Conservation (phyloP, 2,329 filamentous ascomycete species). For the Phyllosticta paracitricarpa region DNA sequence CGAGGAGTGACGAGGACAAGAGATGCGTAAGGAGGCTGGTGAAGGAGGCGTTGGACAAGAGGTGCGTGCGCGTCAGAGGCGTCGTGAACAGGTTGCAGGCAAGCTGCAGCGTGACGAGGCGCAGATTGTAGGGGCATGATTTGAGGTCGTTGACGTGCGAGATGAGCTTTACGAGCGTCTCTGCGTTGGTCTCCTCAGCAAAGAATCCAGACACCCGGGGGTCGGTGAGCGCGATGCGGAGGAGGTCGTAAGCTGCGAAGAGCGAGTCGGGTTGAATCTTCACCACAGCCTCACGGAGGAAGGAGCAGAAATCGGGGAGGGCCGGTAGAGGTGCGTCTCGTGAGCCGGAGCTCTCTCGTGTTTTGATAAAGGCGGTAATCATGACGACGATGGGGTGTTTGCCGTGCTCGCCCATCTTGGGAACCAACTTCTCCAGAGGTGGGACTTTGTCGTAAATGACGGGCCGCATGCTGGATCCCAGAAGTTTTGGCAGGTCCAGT, state of each 20-base stretch:
- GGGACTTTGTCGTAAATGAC: slow-evolving; percentile 67
- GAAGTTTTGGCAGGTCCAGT: slow-evolving; percentile 60
- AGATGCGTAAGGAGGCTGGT: slow-evolving; percentile 52
- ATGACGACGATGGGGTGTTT: slow-evolving; percentile 50
- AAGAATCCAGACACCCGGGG: slow-evolving; percentile 71
- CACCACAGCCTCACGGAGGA: slow-evolving; percentile 47
- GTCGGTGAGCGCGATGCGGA: slow-evolving; percentile 69
- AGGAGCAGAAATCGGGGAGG: slow-evolving; percentile 52
- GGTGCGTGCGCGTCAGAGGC: slow-evolving; percentile 56
- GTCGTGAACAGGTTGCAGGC: slow-evolving; percentile 77
- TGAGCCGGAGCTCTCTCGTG: slow-evolving; percentile 46
- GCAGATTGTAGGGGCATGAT: slow-evolving; percentile 66
- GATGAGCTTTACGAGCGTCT: slow-evolving; percentile 49
- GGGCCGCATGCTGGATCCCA: slow-evolving; percentile 53
- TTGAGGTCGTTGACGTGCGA: slow-evolving; percentile 43
- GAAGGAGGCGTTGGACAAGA: slow-evolving; percentile 41
- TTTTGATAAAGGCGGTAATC: slow-evolving; percentile 62
- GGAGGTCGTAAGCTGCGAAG: slow-evolving; percentile 78
- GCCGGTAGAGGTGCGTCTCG: slow-evolving; percentile 62
- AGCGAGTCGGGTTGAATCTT: slow-evolving; percentile 53
- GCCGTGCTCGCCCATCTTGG: slow-evolving; percentile 62
- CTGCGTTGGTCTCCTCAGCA: slow-evolving; percentile 54
- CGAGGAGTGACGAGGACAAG: slow-evolving; percentile 68
- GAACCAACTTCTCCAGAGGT: slow-evolving; percentile 69
- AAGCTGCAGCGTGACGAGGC: slow-evolving; percentile 74